These are phyloP conservation scores for Hypoxylon sp. DNA, from an alignment of 2,329 filamentous ascomycete species.

Conservation along the genomic window DNA sequence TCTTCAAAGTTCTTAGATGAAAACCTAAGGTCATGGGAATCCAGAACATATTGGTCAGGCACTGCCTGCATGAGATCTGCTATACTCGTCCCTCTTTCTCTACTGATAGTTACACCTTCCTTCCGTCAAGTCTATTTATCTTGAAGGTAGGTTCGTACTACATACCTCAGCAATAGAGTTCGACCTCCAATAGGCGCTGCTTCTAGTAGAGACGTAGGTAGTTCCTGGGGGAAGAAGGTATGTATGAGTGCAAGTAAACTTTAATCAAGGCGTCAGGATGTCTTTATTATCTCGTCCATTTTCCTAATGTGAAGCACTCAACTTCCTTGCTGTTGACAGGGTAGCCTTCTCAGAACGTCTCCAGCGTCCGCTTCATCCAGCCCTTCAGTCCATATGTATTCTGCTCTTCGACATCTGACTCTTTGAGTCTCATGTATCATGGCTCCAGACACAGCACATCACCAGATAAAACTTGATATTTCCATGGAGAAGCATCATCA, in stretches of 20 bases:
- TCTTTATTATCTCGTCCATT: not conserved
- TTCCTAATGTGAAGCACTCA: not conserved
- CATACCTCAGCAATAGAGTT: constrained; percentile 6
- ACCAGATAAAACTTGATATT: constrained; percentile 5
- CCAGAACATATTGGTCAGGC: not conserved
- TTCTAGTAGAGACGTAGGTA: not conserved
- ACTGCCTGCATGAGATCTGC: not conserved
- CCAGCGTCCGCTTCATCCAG: not conserved
- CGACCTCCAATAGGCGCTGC: not conserved
- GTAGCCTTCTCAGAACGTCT: not conserved
- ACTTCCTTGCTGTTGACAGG: not conserved
- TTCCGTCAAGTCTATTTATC: not conserved
- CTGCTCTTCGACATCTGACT: constrained; percentile 1
- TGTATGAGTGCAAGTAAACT: constrained; percentile 23
- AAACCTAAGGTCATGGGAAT: not conserved
- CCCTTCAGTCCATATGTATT: not conserved
- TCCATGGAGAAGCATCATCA: not conserved
- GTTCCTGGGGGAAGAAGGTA: constrained; percentile 10
- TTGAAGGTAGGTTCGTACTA: not conserved
- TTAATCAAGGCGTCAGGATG: constrained; percentile 23
- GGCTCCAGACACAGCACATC: constrained; percentile 6
- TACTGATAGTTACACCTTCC: not conserved
- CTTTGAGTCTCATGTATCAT: constrained; percentile 15
- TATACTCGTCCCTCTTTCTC: not conserved
- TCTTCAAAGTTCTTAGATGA: not conserved